phyloP scores from a whole-genome alignment of 2,329 filamentous ascomycete species.

The Ascochyta pisi region DNA sequence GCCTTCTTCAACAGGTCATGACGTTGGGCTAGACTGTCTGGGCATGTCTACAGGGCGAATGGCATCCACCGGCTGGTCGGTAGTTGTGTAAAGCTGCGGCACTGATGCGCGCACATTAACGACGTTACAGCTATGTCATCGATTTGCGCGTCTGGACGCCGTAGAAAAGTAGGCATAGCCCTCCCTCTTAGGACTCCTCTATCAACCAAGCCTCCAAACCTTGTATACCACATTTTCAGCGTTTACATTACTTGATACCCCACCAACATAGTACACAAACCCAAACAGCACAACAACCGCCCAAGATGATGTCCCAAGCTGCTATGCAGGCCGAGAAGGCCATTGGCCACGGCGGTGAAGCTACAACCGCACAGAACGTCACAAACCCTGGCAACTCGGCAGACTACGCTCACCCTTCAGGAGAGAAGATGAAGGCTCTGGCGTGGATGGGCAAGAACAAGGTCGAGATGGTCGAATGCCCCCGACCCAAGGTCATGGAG shows the following conservation, averaged over 20 bases:
- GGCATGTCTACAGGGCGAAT: constrained; percentile 35
- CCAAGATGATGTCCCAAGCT: constrained; percentile 55
- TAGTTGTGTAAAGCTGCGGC: constrained; percentile 27
- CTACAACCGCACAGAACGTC: constrained; percentile 72
- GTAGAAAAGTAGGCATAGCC: constrained; percentile 25
- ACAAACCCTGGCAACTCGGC: constrained; percentile 61
- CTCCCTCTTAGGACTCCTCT: not conserved
- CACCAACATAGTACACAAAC: not conserved
- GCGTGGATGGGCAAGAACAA: constrained; percentile 83
- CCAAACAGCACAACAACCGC: constrained; percentile 15
- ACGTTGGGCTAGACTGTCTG: constrained; percentile 35
- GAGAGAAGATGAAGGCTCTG: constrained; percentile 77
- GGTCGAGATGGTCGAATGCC: constrained; percentile 72
- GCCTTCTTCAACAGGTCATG: constrained; percentile 37
- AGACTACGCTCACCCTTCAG: constrained; percentile 53
- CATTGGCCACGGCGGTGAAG: constrained; percentile 71
- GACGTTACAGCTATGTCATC: constrained; percentile 35
- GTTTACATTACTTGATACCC: constrained; percentile 12
- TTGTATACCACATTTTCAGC: not conserved
- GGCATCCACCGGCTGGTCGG: constrained; percentile 23
- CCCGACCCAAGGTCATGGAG: constrained; percentile 76
- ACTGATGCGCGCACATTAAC: constrained; percentile 9
- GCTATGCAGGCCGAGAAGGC: constrained; percentile 71
- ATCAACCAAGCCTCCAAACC: not conserved
- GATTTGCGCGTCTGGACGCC: constrained; percentile 5